phyloP scores from a whole-genome alignment of 2,329 filamentous ascomycete species.

The Arachnomyces sp. region DNA sequence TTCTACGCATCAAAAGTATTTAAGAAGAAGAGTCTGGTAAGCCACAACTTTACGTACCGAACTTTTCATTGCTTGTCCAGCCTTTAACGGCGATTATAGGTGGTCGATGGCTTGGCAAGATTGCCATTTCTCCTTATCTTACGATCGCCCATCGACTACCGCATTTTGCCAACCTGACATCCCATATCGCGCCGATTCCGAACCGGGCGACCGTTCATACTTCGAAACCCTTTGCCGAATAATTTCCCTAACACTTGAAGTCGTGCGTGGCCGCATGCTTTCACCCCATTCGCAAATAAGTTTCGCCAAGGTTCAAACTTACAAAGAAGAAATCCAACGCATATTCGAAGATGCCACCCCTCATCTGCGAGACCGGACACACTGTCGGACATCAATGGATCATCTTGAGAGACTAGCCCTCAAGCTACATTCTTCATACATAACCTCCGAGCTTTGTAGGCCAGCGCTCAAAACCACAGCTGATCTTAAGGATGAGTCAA shows the following conservation, averaged over 20 bases:
- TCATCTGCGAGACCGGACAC: constrained; percentile 47
- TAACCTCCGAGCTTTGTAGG: constrained; percentile 54
- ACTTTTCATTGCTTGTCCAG: too few species aligned
- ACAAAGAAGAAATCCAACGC: constrained; percentile 48
- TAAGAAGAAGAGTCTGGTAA: constrained; percentile 38
- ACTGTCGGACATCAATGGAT: constrained; percentile 35
- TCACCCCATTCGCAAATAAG: constrained; percentile 47
- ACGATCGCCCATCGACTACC: constrained; percentile 50
- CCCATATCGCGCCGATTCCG: constrained; percentile 40
- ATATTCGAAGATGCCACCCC: constrained; percentile 52
- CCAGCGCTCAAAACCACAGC: constrained; percentile 49
- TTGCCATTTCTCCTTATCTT: constrained; percentile 55
- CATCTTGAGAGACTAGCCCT: constrained; percentile 53
- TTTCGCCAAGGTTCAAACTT: constrained; percentile 46
- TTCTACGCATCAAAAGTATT: constrained; percentile 40
- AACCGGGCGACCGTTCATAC: constrained; percentile 44
- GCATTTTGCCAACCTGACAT: constrained; percentile 47
- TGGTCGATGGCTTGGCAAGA: constrained; percentile 60
- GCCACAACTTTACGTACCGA: constrained; percentile 7
- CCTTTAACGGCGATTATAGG: constrained; percentile 16
- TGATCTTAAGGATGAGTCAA: constrained; percentile 34
- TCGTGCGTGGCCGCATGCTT: constrained; percentile 50
- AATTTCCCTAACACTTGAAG: constrained; percentile 46
- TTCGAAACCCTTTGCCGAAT: constrained; percentile 52
- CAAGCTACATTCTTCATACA: constrained; percentile 55